phyloP scores from a whole-genome alignment of 2,329 filamentous ascomycete genomes.

The Calonectria honghensis region DNA sequence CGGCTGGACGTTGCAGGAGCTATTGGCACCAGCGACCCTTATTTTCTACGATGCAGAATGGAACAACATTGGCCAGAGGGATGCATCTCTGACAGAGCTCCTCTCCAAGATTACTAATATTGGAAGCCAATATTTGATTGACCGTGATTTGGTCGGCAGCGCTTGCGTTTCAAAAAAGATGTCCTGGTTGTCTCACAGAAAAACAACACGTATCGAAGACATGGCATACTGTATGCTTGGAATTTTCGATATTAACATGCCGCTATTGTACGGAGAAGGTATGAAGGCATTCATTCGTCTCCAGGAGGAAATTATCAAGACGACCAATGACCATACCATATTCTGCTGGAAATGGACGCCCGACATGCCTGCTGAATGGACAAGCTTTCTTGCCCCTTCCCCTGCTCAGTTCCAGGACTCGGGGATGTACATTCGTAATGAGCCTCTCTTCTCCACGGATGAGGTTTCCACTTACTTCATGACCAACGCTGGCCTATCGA shows the following conservation, averaged over 20 bases:
- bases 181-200: slow-evolving; percentile 44
- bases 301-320: slow-evolving; percentile 23
- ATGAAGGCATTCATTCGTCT: slow-evolving; percentile 41
- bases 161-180: slow-evolving; percentile 42
- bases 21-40: neutral
- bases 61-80: slow-evolving; percentile 3
- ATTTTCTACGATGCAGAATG: slow-evolving; percentile 9
- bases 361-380: neutral
- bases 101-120: neutral
- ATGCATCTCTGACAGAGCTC: neutral
- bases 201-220: slow-evolving; percentile 48
- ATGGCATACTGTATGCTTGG: slow-evolving; percentile 52
- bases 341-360: slow-evolving; percentile 9
- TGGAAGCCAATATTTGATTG: neutral
- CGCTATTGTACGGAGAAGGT: slow-evolving; percentile 50
- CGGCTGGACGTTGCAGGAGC: slow-evolving; percentile 17
- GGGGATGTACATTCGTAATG: neutral
- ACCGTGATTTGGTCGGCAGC: neutral
- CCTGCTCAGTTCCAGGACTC: neutral
- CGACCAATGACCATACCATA: slow-evolving; percentile 5
- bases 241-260: slow-evolving; percentile 50
- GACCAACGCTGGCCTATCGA: neutral
- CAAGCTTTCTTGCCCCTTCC: neutral
- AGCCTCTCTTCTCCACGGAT: neutral
- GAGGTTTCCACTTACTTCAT: neutral